Base-by-base conservation (phyloP, 192 early-diverging fungal species). In the Dissophora globulifera region DNA sequence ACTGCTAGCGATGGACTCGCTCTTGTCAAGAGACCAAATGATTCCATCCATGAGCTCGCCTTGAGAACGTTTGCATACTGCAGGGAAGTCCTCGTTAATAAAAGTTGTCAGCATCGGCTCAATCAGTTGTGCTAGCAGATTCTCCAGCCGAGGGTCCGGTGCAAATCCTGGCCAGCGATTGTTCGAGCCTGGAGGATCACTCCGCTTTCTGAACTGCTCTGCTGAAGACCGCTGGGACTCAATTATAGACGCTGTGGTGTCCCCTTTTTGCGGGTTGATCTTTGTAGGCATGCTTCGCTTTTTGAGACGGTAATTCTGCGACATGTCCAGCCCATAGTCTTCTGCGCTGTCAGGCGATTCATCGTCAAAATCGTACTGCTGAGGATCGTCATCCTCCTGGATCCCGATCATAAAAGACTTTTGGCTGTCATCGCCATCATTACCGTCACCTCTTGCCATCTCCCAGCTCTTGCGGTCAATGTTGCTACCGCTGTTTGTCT, bases 31-130 rank as follows among this genome's bases (percentile, higher is more conserved):
- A 3, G 69, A 58, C 69, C 60, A 74, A 15, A 74, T 58, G 25
- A 74, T 64, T 4, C 40, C 62, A 31, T 64, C 69, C 69, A 74
- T 74, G 26, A 74, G 55, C 40, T 74, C 69, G 20, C 69, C 61
- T 23, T 74, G 69, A 23, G 50, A 50, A 29, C 69, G 69, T 49
- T 58, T 74, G n/a, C 69, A 74, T 22, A 54, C 64, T 31, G 60
- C 53, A 0, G 69, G 69, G 13, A 74, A 64, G 17, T 74, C 69
- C 19, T 74, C 69, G 22, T 74, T 55, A 23, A 64, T 64, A 51
- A 74, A 74, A 1, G 62, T 31, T 9, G 29, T 58, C 41, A 74
- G 33, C 41, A 74, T 11, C 3, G 69, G 69, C 50, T 74, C 62
- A 9, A 64, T 58, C 27, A 63, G 55, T 31, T 74, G 69, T 10